Conservation (phyloP, 75 land plant species). For the Isoetes taiwanensis region DNA sequence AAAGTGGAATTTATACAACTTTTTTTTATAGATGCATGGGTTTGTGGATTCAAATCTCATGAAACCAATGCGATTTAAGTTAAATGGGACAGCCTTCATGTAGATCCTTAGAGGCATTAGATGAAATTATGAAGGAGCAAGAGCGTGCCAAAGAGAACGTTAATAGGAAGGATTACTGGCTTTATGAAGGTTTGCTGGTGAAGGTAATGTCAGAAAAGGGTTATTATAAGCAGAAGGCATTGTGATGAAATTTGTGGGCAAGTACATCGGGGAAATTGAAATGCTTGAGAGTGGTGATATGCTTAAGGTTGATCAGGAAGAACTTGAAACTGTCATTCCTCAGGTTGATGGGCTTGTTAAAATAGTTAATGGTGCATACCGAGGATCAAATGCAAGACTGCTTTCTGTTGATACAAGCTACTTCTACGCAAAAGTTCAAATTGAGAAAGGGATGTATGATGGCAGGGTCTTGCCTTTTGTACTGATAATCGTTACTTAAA, state of each 20-base stretch:
- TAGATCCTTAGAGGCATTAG: too few relatives aligned
- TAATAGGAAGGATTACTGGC: slow-evolving; percentile 92
- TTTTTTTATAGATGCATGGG: too few relatives aligned
- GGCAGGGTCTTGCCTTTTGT: slow-evolving; percentile 74
- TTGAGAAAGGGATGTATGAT: slow-evolving; percentile 86
- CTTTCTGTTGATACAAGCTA: slow-evolving; percentile 54
- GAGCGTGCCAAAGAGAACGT: slow-evolving; percentile 69
- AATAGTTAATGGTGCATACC: slow-evolving; percentile 92
- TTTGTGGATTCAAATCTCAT: too few relatives aligned
- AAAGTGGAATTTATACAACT: too few relatives aligned
- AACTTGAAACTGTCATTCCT: slow-evolving; percentile 92
- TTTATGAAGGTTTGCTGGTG: slow-evolving; percentile 71
- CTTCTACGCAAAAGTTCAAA: slow-evolving; percentile 74
- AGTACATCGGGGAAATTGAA: slow-evolving; percentile 83
- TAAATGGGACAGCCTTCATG: too few relatives aligned
- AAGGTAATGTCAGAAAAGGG: slow-evolving; percentile 93
- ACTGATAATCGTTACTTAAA: too few relatives aligned
- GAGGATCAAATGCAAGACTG: slow-evolving; percentile 72
- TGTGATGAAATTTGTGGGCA: slow-evolving; percentile 67
- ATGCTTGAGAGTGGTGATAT: slow-evolving; percentile 76
- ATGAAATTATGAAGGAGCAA: slow-evolving; percentile 80
- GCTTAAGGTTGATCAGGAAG: slow-evolving; percentile 85
- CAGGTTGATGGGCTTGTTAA: slow-evolving; percentile 80
- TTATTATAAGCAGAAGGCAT: slow-evolving; percentile 84
- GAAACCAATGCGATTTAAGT: too few relatives aligned